Evolutionary conservation across 371 early-diverging fungal species (phyloP).

Genomic region (Massospora cicadina): DNA sequence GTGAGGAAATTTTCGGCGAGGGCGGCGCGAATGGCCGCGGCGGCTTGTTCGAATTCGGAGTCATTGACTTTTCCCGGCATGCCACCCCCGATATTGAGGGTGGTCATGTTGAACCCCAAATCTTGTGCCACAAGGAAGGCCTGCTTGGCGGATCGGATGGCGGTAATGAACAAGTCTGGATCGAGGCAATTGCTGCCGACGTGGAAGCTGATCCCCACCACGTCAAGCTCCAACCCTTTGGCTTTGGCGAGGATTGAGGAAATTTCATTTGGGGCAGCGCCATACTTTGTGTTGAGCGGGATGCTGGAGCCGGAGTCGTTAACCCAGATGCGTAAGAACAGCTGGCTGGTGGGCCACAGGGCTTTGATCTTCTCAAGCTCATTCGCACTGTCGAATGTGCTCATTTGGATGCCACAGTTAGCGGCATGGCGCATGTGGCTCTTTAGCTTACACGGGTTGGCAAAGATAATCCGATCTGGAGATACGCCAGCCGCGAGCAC

Average conservation of each 20-base stretch:
- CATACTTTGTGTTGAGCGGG: background rate
- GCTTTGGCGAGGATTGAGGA: constrained; percentile 50
- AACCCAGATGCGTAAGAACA: constrained; percentile 48
- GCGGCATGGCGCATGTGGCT: constrained; percentile 80
- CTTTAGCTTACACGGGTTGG: constrained; percentile 94
- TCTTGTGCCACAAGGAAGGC: constrained; percentile 69
- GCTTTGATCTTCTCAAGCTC: constrained; percentile 85
- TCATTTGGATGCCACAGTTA: constrained; percentile 55
- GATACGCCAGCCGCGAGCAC: constrained; percentile 62
- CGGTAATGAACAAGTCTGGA: constrained; percentile 73
- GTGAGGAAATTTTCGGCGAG: constrained; percentile 28
- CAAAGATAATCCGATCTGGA: constrained; percentile 76
- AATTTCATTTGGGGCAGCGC: constrained; percentile 26
- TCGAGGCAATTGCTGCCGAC: constrained; percentile 89
- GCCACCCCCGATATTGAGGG: constrained; percentile 93
- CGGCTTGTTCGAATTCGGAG: constrained; percentile 30
- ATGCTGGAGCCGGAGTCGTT: background rate
- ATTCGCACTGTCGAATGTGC: constrained; percentile 96
- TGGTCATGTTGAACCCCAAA: constrained; percentile 48
- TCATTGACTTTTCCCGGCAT: constrained; percentile 53
- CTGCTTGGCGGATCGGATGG: constrained; percentile 57
- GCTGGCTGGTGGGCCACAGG: constrained; percentile 58
- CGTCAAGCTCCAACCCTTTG: constrained; percentile 52
- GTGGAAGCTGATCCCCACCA: constrained; percentile 85
- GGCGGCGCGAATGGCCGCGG: constrained; percentile 27